Conservation (phyloP, 23 red algal species). For the Gracilaria caudata region DNA sequence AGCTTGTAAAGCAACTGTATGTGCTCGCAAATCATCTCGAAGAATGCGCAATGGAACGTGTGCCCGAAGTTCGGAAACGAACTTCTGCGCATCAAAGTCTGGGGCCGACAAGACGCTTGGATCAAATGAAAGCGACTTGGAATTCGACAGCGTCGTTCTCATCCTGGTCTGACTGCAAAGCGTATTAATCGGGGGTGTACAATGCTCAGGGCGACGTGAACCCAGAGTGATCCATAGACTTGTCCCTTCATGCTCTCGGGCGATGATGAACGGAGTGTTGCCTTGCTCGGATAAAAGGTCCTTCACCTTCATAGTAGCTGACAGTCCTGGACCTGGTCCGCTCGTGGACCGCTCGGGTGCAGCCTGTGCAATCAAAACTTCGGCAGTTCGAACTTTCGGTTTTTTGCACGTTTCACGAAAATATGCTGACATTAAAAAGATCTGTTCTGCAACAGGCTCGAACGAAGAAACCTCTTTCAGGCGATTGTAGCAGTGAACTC, state of each 20-base stretch:
- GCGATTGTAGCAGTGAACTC: background rate
- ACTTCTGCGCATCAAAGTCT: slow-evolving; percentile 36
- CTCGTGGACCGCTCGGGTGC: background rate
- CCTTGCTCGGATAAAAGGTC: background rate
- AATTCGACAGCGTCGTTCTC: slow-evolving; percentile 3
- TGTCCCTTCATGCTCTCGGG: background rate
- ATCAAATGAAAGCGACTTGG: slow-evolving; percentile 33
- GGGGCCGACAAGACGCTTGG: slow-evolving; percentile 4
- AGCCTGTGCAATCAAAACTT: background rate
- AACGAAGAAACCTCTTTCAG: background rate
- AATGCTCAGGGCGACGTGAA: background rate
- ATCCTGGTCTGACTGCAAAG: background rate
- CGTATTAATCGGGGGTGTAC: background rate
- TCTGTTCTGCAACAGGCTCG: background rate
- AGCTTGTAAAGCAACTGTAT: slow-evolving; percentile 31
- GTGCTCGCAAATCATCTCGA: slow-evolving; percentile 67
- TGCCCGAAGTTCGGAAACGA: slow-evolving; percentile 49
- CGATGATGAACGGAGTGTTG: no score
- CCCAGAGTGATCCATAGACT: background rate
- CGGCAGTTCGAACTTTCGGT: background rate
- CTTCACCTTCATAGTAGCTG: slow-evolving; percentile 1
- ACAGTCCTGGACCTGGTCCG: background rate
- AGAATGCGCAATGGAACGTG: slow-evolving; percentile 66
- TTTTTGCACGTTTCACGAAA: background rate
- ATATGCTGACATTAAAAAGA: background rate